Evolutionary conservation across 73 alveolate species (phyloP), one percentile per base, ranked within the genome.

Genomic region (Diophrys appendiculata): DNA sequence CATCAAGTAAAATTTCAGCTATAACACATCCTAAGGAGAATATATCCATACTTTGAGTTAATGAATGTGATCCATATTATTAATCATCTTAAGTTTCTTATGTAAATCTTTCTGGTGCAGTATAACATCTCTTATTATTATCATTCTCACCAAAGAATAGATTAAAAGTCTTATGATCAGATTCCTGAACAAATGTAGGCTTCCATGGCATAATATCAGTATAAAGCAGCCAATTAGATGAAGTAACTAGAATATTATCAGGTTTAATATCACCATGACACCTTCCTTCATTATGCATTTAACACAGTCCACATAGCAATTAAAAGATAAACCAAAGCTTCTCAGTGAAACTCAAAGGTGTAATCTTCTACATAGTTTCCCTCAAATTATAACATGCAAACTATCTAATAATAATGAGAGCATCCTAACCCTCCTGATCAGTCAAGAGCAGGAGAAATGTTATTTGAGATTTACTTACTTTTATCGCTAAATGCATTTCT

Each of bases 201-300:
- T 95, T 95, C 80, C 87, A 95, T 27, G 76, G 68, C 30, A 92
- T 78, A 18, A 80, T 64, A 75, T 95, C 99, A 69, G 95, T 76
- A 0, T 83, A 69, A 71, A 88, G 83, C 31, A 93, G 84, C 90
- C 94, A 88, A 75, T 86, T 82, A 71, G 89, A 77, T 23, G 95
- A 85, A 29, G 97, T 91, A 26, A 93, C 24, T 65, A 91, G 64
- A 11, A 95, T 90, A 86, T 95, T 95, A 75, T 84, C 91, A 13
- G 97, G 94, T 80, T 91, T 93, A 25, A 95, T 88, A 78, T 95
- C 98, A 3, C 99, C 99, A 89, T 95, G 99, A 56, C 80, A 89
- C 68, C 76, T 73, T 2, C 54, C 69, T 73, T 68, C 85, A 29
- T 88, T 67, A 87, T 93, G 98, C 18, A 93, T 72, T 84, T 95